phyloP scores from a whole-genome alignment of 2,329 filamentous ascomycete species.

The Anthostomella pinea region DNA sequence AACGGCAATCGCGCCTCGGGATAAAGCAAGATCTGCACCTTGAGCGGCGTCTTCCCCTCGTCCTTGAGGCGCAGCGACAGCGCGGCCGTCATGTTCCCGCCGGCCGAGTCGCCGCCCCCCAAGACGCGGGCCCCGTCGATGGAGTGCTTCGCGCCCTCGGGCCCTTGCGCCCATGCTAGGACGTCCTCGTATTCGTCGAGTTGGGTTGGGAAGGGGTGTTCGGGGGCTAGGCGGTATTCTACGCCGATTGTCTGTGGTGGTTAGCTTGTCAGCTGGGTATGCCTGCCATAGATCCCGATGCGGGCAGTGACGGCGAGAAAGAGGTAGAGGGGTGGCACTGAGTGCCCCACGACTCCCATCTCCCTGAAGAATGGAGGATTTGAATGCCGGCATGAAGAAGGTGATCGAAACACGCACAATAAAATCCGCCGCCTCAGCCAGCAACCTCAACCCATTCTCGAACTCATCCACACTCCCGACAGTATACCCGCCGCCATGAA shows the following conservation, averaged over 20 bases:
- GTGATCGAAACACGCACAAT: constrained; percentile 4
- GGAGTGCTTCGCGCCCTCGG: constrained; percentile 23
- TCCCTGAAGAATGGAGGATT: no score
- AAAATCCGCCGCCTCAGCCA: constrained; percentile 27
- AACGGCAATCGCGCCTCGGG: constrained; percentile 33
- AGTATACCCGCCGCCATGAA: constrained; percentile 38
- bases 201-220: constrained; percentile 31
- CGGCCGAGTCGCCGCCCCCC: constrained; percentile 35
- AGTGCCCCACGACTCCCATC: no score
- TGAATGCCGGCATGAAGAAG: not conserved
- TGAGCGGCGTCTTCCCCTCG: constrained; percentile 23
- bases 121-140: constrained; percentile 27
- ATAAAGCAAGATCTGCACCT: constrained; percentile 33
- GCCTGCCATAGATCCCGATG: not conserved
- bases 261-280: no score
- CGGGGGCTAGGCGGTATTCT: constrained; percentile 35
- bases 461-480: constrained; percentile 38
- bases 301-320: no score
- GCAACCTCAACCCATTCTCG: constrained; percentile 33
- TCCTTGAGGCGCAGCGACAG: constrained; percentile 27
- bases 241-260: constrained; percentile 29
- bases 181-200: constrained; percentile 34
- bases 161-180: constrained; percentile 26
- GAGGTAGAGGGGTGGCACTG: no score
- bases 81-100: constrained; percentile 36